A percentile compares a stretch with the other conserved stretches of the same genome.
Conservation (phyloP, 306 rosid species). For the Citrullus amarus region DNA sequence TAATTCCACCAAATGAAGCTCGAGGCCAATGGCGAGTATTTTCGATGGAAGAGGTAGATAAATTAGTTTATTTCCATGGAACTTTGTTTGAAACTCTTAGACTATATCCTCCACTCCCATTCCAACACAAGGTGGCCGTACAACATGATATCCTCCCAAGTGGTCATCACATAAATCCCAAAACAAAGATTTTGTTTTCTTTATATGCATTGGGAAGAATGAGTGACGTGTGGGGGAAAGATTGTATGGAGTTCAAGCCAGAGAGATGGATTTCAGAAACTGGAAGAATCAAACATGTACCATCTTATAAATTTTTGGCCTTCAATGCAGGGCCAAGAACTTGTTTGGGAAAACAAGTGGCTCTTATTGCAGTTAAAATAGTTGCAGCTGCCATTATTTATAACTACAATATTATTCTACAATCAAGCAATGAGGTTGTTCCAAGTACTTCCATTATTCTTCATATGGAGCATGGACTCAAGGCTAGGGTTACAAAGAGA, state of each 20-base stretch:
- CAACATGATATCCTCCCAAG: conserved; percentile 28
- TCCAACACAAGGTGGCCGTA: conserved; percentile 1
- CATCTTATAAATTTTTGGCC: conserved; percentile 24
- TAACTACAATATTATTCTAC: conserved; percentile 15
- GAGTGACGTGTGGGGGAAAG: conserved; percentile 37
- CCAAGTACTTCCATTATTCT: conserved; percentile 22
- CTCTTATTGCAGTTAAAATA: conserved; percentile 31
- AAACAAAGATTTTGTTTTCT: conserved; percentile 11
- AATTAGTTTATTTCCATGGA: conserved; percentile 36
- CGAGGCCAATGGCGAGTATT: background rate
- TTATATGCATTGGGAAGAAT: conserved; percentile 42
- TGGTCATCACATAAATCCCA: conserved; percentile 21
- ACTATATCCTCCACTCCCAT: conserved; percentile 41
- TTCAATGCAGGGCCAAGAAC: conserved; percentile 47
- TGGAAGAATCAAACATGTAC: conserved; percentile 18
- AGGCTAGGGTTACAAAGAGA: conserved; percentile 20
- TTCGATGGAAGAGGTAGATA: conserved; percentile 9
- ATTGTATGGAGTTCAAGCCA: conserved; percentile 40
- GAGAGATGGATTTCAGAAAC: conserved; percentile 44
- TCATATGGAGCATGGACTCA: conserved; percentile 35
- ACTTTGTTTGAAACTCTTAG: conserved; percentile 35
- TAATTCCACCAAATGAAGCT: background rate
- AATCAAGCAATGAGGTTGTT: conserved; percentile 4
- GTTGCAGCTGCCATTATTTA: conserved; percentile 18
- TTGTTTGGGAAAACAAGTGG: conserved; percentile 35